Evolutionary conservation across 1,284 basidiomycete genomes (phyloP), one percentile per base, ranked within the genome.

Genomic region (Pseudozyma hubeiensis): DNA sequence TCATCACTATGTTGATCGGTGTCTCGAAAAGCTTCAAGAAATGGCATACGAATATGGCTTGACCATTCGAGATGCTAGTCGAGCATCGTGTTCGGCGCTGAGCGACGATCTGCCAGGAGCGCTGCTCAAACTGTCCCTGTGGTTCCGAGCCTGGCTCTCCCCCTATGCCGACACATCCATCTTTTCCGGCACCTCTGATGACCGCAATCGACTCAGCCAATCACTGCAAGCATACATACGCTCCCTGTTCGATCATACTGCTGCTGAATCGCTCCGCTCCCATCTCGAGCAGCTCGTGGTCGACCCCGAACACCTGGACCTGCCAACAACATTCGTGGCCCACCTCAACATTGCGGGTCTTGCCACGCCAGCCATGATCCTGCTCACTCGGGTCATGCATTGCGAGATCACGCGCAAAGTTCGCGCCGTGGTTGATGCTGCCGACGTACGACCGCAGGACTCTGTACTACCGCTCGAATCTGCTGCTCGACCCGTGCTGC

Each of bases 361-460:
- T 11, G 48, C 67, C 4, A 35, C 45, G 4, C 50, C 56, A 4
- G 53, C 60, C 24, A 35, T 70, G 59, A 60, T 53, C n/a, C 44
- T 71, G 40, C 46, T 71, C n/a, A 61, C 59, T 8, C 55, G 57
- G 7, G 64, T 64, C 16, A 44, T 75, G 46, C 63, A 67, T n/a
- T 33, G 43, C 34, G 64, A 75, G 35, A 59, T 75, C 19, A 46
- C 48, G 2, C 66, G 67, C 46, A 75, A 75, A 43, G 72, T 75
- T 7, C 14, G 56, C 11, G 59, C 64, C 1, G 56, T 64, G 1
- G 56, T 71, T 4, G 67, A 58, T 43, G 67, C 58, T 11, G 46
- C 55, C 5, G 67, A 70, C 16, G 4, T 60, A 8, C 48, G 55
- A 19, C 43, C 61, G 2, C 52, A 67, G 7, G 72, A 71, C 17